Evolutionary conservation across 495 filamentous ascomycete genomes (phyloP), one percentile per base, ranked within the genome.

Genomic region (Xylaria intraflava): DNA sequence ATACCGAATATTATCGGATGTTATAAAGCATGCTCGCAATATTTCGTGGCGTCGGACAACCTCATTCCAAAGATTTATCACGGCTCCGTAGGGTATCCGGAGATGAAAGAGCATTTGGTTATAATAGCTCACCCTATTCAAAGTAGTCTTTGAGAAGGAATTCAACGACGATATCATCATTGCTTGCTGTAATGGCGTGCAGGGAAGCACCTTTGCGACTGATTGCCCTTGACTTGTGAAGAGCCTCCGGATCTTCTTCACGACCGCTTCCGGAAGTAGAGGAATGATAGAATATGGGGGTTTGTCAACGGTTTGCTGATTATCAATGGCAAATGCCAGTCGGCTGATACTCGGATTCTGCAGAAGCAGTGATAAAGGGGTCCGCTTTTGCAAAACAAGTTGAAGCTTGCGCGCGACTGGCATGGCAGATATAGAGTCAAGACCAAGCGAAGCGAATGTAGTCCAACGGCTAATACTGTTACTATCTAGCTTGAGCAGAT

Each of bases 371-470:
- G 84, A 86, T 1, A 90, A 77, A 26, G 80, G 69, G 14, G 85
- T 55, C 30, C 74, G 67, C 27, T 50, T 62, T 36, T 67, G 70
- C 2, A 76, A 69, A 7, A 51, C 50, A 2, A 70, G 54, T 41
- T 72, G 66, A 1, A 89, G 64, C 33, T 64, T 61, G 19, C 71
- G 82, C 0, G 84, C 78, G 33, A 90, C 65, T 11, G 77, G 67
- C 43, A 94, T 91, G 0, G 86, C 87, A 24, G 83, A 85, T n/a
- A 94, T 82, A 0, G 88, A 92, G 64, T 94, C 88, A 19, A 94
- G 65, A 0, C 89, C 89, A 6, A 91, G 70, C 20, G 71, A 55
- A 7, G 60, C 53, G 7, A 78, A 69, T 6, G 75, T 68, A 12
- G 69, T 72, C 74, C 74, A 78, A 36, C 69, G 62, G 27, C 42